These are phyloP conservation scores for Didymella glomerata DNA, from an alignment of 2,329 filamentous ascomycete genomes.

Conservation along the genomic window DNA sequence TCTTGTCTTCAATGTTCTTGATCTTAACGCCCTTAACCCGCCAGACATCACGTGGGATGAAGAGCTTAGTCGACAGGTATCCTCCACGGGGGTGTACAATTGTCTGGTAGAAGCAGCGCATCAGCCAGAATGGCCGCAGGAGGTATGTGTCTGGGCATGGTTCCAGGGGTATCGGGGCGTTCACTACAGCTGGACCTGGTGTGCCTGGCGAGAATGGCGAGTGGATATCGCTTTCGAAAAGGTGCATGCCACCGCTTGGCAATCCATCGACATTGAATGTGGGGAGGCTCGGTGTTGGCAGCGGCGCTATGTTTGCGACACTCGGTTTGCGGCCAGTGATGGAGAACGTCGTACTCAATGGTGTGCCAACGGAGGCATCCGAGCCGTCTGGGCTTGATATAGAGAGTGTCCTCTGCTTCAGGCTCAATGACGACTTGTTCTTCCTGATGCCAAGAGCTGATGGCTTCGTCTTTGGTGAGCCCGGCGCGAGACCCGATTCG, in stretches of 20 bases:
- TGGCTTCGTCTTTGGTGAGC: constrained; percentile 48
- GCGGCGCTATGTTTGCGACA: constrained; percentile 68
- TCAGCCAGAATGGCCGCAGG: constrained; percentile 96
- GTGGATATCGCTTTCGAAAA: constrained; percentile 87
- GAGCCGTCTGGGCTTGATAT: constrained; percentile 66
- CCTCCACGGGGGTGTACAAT: constrained; percentile 90
- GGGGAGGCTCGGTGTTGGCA: constrained; percentile 72
- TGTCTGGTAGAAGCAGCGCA: constrained; percentile 93
- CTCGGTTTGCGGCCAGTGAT: constrained; percentile 58
- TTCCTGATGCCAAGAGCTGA: constrained; percentile 53
- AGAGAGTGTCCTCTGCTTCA: constrained; percentile 79
- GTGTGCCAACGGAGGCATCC: constrained; percentile 77
- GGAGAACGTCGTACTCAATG: constrained; percentile 73
- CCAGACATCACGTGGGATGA: constrained; percentile 93
- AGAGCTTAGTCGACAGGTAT: constrained; percentile 89
- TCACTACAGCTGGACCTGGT: constrained; percentile 67
- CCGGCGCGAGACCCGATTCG: constrained; percentile 52
- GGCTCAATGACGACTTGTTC: constrained; percentile 66
- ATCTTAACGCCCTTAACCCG: constrained; percentile 92
- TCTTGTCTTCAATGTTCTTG: constrained; percentile 90
- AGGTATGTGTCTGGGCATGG: constrained; percentile 89
- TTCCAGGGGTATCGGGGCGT: constrained; percentile 81
- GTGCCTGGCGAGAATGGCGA: constrained; percentile 69
- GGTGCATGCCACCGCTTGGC: constrained; percentile 72
- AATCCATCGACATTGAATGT: constrained; percentile 67